Conservation (phyloP, 805 yeast species). For the Candida namnaoensis region DNA sequence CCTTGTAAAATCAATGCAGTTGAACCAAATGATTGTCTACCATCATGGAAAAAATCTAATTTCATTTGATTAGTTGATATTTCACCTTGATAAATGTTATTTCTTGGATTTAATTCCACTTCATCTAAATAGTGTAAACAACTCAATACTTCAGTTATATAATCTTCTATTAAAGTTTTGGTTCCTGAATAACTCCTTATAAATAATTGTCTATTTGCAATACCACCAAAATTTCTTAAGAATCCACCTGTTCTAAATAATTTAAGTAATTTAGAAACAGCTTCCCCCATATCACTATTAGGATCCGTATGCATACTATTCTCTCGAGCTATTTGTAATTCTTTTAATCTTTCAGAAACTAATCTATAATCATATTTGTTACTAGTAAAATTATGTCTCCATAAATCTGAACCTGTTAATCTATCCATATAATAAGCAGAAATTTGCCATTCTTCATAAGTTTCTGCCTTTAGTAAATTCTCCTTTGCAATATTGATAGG, state of each 20-base stretch:
- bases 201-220: conserved; percentile 70
- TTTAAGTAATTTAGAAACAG: conserved; percentile 51
- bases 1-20: conserved; percentile 92
- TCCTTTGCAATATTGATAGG: conserved; percentile 39
- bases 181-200: conserved; percentile 84
- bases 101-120: conserved; percentile 18
- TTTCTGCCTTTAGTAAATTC: conserved; percentile 39
- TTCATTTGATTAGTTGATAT: conserved; percentile 38
- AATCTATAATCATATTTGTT: conserved; percentile 77
- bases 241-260: conserved; percentile 70
- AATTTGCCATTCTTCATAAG: conserved; percentile 65
- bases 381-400: conserved; percentile 82
- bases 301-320: conserved; percentile 9
- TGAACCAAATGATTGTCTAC: conserved; percentile 79
- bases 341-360: conserved; percentile 64
- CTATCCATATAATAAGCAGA: conserved; percentile 41
- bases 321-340: conserved; percentile 52
- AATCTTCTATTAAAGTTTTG: conserved; percentile 79
- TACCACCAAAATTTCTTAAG: conserved; percentile 86
- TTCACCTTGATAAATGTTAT: conserved; percentile 12
- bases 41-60: conserved; percentile 76
- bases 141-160: conserved; percentile 64
- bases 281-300: conserved; percentile 21
- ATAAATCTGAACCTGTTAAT: conserved; percentile 43
- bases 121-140: conserved; percentile 55